Conservation (phyloP, 1,139 yeast species). For the Komagataea norvegica region DNA sequence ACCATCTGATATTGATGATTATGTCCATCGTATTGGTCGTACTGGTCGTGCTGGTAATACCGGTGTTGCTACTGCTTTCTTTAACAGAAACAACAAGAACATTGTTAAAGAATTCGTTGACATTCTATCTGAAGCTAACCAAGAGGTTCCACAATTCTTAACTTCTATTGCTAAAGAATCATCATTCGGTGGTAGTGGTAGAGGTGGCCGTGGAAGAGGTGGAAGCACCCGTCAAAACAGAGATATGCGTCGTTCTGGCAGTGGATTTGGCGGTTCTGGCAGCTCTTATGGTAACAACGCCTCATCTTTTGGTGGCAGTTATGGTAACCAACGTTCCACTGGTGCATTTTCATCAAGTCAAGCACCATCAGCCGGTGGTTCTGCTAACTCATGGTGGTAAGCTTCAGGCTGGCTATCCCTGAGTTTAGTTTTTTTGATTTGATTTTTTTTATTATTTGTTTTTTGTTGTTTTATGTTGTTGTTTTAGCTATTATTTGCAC, state of each 20-base stretch:
- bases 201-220: constrained; percentile 56
- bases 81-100: constrained; percentile 92
- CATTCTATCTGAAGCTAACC: constrained; percentile 91
- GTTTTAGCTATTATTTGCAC: constrained; percentile 13
- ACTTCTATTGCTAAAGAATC: constrained; percentile 76
- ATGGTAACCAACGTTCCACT: constrained; percentile 18
- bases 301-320: constrained; percentile 21
- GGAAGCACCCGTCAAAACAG: constrained; percentile 38
- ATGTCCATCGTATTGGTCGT: constrained; percentile 99
- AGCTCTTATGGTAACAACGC: constrained; percentile 29
- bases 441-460: constrained; percentile 9
- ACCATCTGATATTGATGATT: constrained; percentile 96
- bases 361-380: constrained; percentile 12
- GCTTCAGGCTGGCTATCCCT: constrained; percentile 18
- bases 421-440: constrained; percentile 4
- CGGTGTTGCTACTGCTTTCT: constrained; percentile 97
- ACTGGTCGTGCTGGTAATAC: constrained; percentile 99
- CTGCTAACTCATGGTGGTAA: constrained; percentile 23
- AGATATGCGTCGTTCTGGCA: constrained; percentile 51
- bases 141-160: constrained; percentile 91
- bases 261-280: constrained; percentile 31
- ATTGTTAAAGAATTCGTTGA: constrained; percentile 85
- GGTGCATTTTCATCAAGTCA: constrained; percentile 18
- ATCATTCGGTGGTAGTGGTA: constrained; percentile 55
- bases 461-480: constrained; percentile 4